Evolutionary conservation across 805 yeast genomes (phyloP), one percentile per base, ranked within the genome.

Genomic region (Grigorovia humatica): DNA sequence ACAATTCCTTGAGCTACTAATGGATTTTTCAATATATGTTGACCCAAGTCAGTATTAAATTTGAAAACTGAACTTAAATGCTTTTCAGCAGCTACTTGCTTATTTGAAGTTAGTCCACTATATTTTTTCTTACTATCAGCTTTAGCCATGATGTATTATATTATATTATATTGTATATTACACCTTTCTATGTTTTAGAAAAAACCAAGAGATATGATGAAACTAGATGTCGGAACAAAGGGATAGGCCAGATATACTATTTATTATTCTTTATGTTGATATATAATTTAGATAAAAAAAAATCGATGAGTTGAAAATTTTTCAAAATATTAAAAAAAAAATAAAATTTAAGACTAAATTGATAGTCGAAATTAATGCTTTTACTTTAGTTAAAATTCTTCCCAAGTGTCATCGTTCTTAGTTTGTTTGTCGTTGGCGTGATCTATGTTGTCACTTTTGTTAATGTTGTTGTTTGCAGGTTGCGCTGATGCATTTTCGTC

Each of bases 1-100:
- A 93, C 99, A 67, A 93, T 93, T 15, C 97, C 98, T 67, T 93
- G 98, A 6, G 99, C 98, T 30, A 93, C 93, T 51, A 90, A 74
- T 1, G 99, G 99, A 66, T 93, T 93, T 65, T 93, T 93, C 65
- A 93, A 76, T 57, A 93, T 89, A 75, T 93, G 99, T 73, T 93
- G 99, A 56, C 99, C 99, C 51, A 93, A 75, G 64, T 88, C 93
- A 15, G 98, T 93, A 70, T 93, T 93, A 80, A 93, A 90, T 66
- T 93, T 93, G 79, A 93, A 93, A 41, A 93, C 96, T 1, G 88
- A 81, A 49, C 60, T 59, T 67, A 83, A 70, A 65, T 82, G 87
- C 56, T 81, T 82, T 50, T 80, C 84, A 12, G 86, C 84, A 8
- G 83, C 77, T 12, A 81, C 88, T n/a, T 79, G 75, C 11, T 77